Conservation (phyloP, 306 rosid species). For the Acacia melanoxylon region DNA sequence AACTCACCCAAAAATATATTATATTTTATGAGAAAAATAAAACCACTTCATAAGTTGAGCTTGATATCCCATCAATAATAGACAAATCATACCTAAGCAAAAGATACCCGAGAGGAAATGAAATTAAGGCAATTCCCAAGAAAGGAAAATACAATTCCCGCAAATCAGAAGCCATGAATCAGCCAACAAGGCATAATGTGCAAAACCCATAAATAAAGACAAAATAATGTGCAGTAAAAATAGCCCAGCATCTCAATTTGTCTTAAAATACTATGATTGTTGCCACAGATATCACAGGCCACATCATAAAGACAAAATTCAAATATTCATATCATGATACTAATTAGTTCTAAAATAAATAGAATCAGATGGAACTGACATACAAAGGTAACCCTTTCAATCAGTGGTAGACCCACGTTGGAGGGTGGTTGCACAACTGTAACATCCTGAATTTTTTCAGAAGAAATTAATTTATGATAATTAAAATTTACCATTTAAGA, state of each 20-base stretch:
- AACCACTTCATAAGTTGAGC: neutral
- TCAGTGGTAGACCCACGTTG: no score
- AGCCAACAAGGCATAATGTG: slow-evolving; percentile 14
- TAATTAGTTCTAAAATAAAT: slow-evolving; percentile 7
- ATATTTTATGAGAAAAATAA: no score
- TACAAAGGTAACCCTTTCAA: no score
- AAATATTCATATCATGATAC: slow-evolving; percentile 11
- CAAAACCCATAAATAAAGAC: slow-evolving; percentile 30
- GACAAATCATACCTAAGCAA: slow-evolving; percentile 76
- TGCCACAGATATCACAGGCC: slow-evolving; percentile 6
- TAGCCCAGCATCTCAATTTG: slow-evolving; percentile 20
- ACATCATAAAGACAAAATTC: neutral
- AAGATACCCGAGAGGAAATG: slow-evolving; percentile 94
- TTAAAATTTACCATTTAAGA: no score
- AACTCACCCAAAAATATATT: neutral
- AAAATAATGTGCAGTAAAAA: slow-evolving; percentile 46
- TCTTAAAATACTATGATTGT: slow-evolving; percentile 7
- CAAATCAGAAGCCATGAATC: slow-evolving; percentile 31
- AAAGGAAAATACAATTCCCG: slow-evolving; percentile 85
- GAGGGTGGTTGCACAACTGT: no score
- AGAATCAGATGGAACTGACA: no score
- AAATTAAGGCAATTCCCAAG: slow-evolving; percentile 92
- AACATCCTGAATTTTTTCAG: no score
- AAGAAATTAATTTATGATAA: no score
- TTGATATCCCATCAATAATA: slow-evolving; percentile 6